Conservation (phyloP, 2,329 filamentous ascomycete genomes). For the Ophiostoma angusticollis region DNA sequence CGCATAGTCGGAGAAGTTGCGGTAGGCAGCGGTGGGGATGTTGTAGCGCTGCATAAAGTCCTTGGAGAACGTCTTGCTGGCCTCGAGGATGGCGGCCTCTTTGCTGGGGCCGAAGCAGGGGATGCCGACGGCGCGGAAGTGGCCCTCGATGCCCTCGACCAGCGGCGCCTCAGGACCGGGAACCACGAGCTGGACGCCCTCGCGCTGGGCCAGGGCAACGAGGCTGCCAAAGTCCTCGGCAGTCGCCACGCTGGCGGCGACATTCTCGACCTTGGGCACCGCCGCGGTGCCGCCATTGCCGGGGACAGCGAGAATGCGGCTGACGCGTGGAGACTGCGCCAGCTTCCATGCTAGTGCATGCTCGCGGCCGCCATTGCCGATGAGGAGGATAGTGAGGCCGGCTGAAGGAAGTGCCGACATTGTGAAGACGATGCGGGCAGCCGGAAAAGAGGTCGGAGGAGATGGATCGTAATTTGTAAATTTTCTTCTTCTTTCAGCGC, state of each 20-base stretch:
- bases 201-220: slow-evolving; percentile 59
- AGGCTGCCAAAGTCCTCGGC: slow-evolving; percentile 68
- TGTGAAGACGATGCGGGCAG: too few relatives aligned
- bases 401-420: slow-evolving; percentile 7
- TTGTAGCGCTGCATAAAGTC: slow-evolving; percentile 90
- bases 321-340: slow-evolving; percentile 65
- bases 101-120: slow-evolving; percentile 76
- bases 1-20: slow-evolving; percentile 72
- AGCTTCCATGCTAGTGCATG: slow-evolving; percentile 93
- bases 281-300: slow-evolving; percentile 80
- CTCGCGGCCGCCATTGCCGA: slow-evolving; percentile 90
- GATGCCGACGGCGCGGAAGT: slow-evolving; percentile 64
- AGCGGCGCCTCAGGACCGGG: slow-evolving; percentile 90
- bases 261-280: slow-evolving; percentile 60
- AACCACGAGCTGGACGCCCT: slow-evolving; percentile 69
- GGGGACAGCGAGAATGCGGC: slow-evolving; percentile 56
- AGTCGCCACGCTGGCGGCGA: slow-evolving; percentile 44
- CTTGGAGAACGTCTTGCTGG: slow-evolving; percentile 93
- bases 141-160: slow-evolving; percentile 76
- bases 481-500: background rate
- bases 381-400: slow-evolving; percentile 49
- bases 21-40: slow-evolving; percentile 84
- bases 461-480: too few relatives aligned
- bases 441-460: background rate
- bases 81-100: slow-evolving; percentile 80